Conservation (phyloP, 768 basidiomycete species). For the Hygrocybe coccinea region DNA sequence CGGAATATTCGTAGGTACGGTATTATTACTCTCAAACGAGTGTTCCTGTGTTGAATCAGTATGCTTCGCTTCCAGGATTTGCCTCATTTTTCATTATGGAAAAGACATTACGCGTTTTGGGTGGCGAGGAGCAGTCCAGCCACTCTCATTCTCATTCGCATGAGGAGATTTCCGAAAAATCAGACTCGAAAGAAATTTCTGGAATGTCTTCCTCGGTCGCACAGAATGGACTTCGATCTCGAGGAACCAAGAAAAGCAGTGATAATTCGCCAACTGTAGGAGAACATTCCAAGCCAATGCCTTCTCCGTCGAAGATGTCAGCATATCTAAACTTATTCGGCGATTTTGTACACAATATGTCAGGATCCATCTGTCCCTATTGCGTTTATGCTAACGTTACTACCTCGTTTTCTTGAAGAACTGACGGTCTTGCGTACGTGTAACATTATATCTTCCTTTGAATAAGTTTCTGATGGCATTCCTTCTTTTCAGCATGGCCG, state of each 20-base stretch:
- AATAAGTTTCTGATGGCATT: not conserved
- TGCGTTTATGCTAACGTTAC: constrained; percentile 9
- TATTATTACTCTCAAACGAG: not conserved
- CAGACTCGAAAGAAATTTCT: constrained; percentile 28
- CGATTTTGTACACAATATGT: constrained; percentile 95
- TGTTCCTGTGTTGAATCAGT: constrained; percentile 25
- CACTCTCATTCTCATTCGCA: constrained; percentile 62
- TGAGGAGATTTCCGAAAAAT: constrained; percentile 12
- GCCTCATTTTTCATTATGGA: constrained; percentile 91
- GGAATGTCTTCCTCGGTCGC: constrained; percentile 40
- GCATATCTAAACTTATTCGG: constrained; percentile 92
- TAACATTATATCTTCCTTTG: constrained; percentile 2
- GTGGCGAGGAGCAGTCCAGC: constrained; percentile 50
- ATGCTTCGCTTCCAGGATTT: constrained; percentile 83
- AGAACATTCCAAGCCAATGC: constrained; percentile 26
- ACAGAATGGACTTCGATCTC: constrained; percentile 47
- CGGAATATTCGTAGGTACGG: constrained; percentile 56
- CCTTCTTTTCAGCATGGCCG: constrained; percentile 64
- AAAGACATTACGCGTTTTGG: constrained; percentile 80
- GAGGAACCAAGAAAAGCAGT: constrained; percentile 34
- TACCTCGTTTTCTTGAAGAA: constrained; percentile 42
- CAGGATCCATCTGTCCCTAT: constrained; percentile 22
- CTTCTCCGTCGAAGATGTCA: constrained; percentile 74
- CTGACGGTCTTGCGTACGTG: constrained; percentile 86
- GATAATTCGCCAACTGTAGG: constrained; percentile 13